Base-by-base conservation (phyloP, 805 yeast genomes). In the Suhomyces pyralidae region DNA sequence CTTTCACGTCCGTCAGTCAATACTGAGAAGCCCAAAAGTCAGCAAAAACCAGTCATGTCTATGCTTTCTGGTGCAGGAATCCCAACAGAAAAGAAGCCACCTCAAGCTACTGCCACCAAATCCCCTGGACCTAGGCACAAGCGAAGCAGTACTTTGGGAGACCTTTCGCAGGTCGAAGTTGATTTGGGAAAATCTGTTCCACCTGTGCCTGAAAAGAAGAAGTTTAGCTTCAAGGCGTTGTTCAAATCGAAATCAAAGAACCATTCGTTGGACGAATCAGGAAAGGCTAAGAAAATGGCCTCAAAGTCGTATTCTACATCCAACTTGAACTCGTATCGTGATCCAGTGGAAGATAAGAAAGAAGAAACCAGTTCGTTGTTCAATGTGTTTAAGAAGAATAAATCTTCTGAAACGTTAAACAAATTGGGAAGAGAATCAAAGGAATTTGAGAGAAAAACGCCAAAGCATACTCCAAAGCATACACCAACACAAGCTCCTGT, bases 211-310 rank as follows among this genome's bases (percentile, higher is more conserved):
- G 61, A 61, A 40, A 61, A 63, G 59, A 69, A 71, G 49, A 68
- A 67, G 53, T 75, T 75, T 53, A 70, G 76, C 43, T 70, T 75
- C 61, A 68, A 65, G 46, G 64, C 72, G 1, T 61, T 75, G 25
- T 74, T 75, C 61, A 73, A 69, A 54, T 65, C 66, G 55, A 73
- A 67, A 54, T 67, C 74, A 2, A 72, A 68, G 51, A 59, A 52
- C 50, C 73, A 68, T 49, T 58, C 67, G 6, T 55, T 62, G 32
- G 58, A 54, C 46, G 59, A 56, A 3, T 42, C 48, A 10, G 48
- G 24, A 9, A 40, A 49, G 17, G 45, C 57, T 1, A 44, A 46
- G 19, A 62, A 62, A 48, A 19, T 65, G 32, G 54, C 56, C 25
- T 56, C 68, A 5, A 70, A 66, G 52, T 68, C 74, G 7, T 63